Conservation (phyloP, 805 yeast species). For the Schizosaccharomyces lindneri region DNA sequence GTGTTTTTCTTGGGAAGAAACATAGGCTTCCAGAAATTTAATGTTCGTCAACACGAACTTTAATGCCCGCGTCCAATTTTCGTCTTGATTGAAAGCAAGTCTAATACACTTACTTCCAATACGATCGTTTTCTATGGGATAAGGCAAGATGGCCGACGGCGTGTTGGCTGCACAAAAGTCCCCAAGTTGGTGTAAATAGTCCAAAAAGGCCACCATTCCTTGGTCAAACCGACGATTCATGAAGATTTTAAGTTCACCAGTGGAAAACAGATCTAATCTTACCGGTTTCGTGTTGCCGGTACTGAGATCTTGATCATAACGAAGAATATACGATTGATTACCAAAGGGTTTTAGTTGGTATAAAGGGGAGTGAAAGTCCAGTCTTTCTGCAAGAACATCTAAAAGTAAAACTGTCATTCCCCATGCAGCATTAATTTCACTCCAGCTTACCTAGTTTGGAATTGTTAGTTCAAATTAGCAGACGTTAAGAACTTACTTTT, state of each 20-base stretch:
- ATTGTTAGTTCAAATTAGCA: neutral
- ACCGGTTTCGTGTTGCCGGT: neutral
- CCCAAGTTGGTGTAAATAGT: neutral
- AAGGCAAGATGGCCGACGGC: neutral
- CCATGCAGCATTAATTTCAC: constrained; percentile 3
- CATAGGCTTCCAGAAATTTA: neutral
- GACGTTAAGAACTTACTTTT: neutral
- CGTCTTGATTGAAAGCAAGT: constrained; percentile 3
- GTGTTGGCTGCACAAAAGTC: neutral
- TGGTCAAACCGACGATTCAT: constrained; percentile 1
- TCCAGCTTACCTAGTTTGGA: neutral
- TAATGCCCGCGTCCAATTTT: constrained; percentile 2
- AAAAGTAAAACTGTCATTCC: neutral
- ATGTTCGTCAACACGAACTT: constrained; percentile 1
- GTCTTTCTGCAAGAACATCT: neutral
- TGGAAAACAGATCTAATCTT: neutral
- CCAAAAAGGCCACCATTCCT: constrained; percentile 1
- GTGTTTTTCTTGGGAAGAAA: neutral
- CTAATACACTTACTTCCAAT: constrained; percentile 2
- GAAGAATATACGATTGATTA: neutral
- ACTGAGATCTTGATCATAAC: neutral
- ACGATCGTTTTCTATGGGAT: neutral
- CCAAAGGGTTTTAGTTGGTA: neutral
- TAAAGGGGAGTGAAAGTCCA: neutral
- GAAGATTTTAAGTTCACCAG: neutral